phyloP scores from a whole-genome alignment of 1,284 basidiomycete species.

The Leccinum subrobustum region DNA sequence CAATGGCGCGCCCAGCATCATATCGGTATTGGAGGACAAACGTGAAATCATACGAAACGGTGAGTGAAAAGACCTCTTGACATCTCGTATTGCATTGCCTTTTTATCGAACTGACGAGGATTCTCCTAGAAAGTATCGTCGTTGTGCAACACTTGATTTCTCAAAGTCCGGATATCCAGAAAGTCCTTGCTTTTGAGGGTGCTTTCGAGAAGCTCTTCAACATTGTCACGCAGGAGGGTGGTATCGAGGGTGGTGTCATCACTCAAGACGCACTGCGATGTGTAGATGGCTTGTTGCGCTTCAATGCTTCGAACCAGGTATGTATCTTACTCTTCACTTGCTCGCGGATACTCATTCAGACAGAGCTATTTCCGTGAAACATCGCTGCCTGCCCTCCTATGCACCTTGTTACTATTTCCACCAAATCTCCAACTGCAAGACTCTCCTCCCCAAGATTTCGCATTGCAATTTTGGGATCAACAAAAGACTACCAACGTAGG shows the following conservation, averaged over 20 bases:
- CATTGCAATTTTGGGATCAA: constrained; percentile 94
- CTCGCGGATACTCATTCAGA: constrained; percentile 5
- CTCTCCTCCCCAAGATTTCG: constrained; percentile 85
- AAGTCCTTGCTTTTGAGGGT: constrained; percentile 95
- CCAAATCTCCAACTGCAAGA: constrained; percentile 63
- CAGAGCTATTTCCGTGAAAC: constrained; percentile 98
- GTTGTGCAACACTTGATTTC: constrained; percentile 82
- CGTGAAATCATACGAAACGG: constrained; percentile 84
- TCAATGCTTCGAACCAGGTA: constrained; percentile 95
- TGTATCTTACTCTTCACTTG: constrained; percentile 20
- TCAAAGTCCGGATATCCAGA: constrained; percentile 93
- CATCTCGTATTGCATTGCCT: background rate
- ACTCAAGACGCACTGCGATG: constrained; percentile 86
- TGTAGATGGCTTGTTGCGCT: constrained; percentile 83
- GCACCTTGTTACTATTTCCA: constrained; percentile 86
- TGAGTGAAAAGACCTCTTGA: constrained; percentile 33
- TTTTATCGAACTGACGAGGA: constrained; percentile 17
- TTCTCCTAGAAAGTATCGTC: constrained; percentile 69
- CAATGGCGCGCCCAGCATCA: constrained; percentile 70
- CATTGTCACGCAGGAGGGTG: constrained; percentile 85
- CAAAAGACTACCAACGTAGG: constrained; percentile 83
- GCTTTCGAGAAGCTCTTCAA: constrained; percentile 95
- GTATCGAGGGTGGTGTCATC: constrained; percentile 88
- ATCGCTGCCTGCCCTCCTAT: constrained; percentile 77
- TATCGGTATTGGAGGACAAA: constrained; percentile 76